Base-by-base conservation (phyloP, 2,329 filamentous ascomycete genomes). In the Dothideomycetes sp. region DNA sequence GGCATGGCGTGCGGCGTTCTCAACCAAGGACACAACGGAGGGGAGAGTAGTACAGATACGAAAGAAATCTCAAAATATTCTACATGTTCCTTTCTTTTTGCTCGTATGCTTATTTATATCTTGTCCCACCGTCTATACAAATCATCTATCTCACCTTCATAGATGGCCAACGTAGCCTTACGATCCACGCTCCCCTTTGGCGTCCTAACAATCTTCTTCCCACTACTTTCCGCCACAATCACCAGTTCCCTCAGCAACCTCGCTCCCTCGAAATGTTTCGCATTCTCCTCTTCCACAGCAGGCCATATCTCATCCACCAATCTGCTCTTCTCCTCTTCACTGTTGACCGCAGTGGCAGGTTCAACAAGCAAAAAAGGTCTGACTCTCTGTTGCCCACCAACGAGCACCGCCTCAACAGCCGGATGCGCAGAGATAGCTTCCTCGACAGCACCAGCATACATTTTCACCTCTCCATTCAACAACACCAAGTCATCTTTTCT, bases 1-100 rank as follows among this genome's bases (percentile, higher is more conserved):
- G 40, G 43, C 43, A 45, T 45, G 43, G 43, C 43, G 43, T 36
- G 43, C 27, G 43, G 43, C 43, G 43, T 45, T 43, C n/a, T n/a
- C n/a, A n/a, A n/a, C n/a, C n/a, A n/a, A n/a, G n/a, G n/a, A n/a
- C n/a, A n/a, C n/a, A n/a, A n/a, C n/a, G n/a, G n/a, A n/a, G n/a
- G n/a, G n/a, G n/a, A n/a, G n/a, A n/a, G n/a, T n/a, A n/a, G n/a
- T n/a, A n/a, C n/a, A n/a, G n/a, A n/a, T n/a, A n/a, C n/a, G n/a
- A n/a, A n/a, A n/a, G n/a, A n/a, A n/a, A n/a, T n/a, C n/a, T n/a
- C n/a, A n/a, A n/a, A n/a, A n/a, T n/a, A n/a, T n/a, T n/a, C n/a
- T n/a, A n/a, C n/a, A n/a, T n/a, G n/a, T n/a, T n/a, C n/a, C n/a
- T n/a, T n/a, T n/a, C n/a, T n/a, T n/a, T n/a, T n/a, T n/a, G n/a